phyloP scores from a whole-genome alignment of 2,329 filamentous ascomycete genomes.

The Trichoderma atroviride region DNA sequence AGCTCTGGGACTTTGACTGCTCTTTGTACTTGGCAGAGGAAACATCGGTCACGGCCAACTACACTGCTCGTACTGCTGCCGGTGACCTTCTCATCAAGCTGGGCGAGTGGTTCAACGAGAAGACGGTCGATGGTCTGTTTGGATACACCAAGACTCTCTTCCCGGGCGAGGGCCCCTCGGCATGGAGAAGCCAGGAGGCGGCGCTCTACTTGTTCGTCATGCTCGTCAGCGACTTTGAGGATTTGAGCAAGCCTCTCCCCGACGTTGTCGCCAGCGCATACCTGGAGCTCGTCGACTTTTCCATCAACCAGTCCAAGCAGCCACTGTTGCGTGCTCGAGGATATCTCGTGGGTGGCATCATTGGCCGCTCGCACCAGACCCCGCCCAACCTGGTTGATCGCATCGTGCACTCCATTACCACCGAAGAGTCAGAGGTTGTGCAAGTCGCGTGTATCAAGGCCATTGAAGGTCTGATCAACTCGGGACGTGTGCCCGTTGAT shows the following conservation, averaged over 20 bases:
- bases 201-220: conserved; percentile 84
- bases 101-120: conserved; percentile 81
- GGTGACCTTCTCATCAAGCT: conserved; percentile 91
- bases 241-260: conserved; percentile 72
- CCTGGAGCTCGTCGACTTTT: conserved; percentile 77
- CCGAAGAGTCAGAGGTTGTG: conserved; percentile 82
- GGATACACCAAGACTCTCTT: conserved; percentile 77
- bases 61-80: conserved; percentile 89
- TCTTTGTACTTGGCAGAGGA: conserved; percentile 96
- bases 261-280: conserved; percentile 71
- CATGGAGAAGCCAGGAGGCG: conserved; percentile 72
- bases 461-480: conserved; percentile 67
- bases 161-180: conserved; percentile 47
- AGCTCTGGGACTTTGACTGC: conserved; percentile 94
- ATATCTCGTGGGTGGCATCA: conserved; percentile 79
- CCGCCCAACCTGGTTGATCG: conserved; percentile 69
- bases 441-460: conserved; percentile 90
- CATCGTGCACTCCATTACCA: conserved; percentile 73
- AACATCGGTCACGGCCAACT: conserved; percentile 91
- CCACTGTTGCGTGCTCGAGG: conserved; percentile 83
- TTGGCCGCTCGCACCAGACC: conserved; percentile 69
- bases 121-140: conserved; percentile 77
- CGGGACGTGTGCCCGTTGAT: conserved; percentile 54
- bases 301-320: conserved; percentile 69
- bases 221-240: conserved; percentile 79